phyloP scores from a whole-genome alignment of 1,284 basidiomycete genomes.

The Ceratobasidium sp. region DNA sequence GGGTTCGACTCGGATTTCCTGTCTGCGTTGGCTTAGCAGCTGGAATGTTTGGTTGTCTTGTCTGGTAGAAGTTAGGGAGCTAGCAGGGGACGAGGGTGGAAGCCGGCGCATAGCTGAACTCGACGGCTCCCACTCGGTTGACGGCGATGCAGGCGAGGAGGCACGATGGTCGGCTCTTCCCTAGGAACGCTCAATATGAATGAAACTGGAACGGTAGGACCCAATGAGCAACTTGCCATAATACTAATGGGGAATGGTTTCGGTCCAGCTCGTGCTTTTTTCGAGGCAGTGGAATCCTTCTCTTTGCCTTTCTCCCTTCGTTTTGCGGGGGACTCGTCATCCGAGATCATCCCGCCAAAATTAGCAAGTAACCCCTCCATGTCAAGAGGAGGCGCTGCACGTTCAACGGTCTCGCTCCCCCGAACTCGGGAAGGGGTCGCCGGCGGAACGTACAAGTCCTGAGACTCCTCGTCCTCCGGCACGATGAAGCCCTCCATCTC shows the following conservation, averaged over 20 bases:
- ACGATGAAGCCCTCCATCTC: constrained; percentile 42
- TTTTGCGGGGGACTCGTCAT: constrained; percentile 26
- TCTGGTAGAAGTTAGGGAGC: not conserved
- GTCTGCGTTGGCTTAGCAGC: not conserved
- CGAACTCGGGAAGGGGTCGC: not conserved
- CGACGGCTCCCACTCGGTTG: not conserved
- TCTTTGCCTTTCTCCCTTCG: constrained; percentile 5
- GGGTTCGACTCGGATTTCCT: not conserved
- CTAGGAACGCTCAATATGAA: not conserved
- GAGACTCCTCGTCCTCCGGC: constrained; percentile 43
- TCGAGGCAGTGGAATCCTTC: not conserved
- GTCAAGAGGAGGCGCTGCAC: constrained; percentile 9
- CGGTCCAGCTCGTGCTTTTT: not conserved
- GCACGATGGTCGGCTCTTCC: not conserved
- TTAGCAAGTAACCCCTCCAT: constrained; percentile 31
- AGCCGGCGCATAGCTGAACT: not conserved
- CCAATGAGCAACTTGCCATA: constrained; percentile 2
- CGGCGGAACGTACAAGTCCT: constrained; percentile 36
- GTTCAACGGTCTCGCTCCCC: not conserved
- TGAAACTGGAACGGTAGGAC: not conserved
- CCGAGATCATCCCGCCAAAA: constrained; percentile 38
- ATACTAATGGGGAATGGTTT: constrained; percentile 29
- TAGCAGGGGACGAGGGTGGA: constrained; percentile 7
- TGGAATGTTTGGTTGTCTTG: not conserved
- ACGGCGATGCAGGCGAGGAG: not conserved